A percentile compares a stretch with the other conserved stretches of the same genome.
Evolutionary conservation across 768 basidiomycete genomes (phyloP).

Genomic region (Boletus sensibilis): DNA sequence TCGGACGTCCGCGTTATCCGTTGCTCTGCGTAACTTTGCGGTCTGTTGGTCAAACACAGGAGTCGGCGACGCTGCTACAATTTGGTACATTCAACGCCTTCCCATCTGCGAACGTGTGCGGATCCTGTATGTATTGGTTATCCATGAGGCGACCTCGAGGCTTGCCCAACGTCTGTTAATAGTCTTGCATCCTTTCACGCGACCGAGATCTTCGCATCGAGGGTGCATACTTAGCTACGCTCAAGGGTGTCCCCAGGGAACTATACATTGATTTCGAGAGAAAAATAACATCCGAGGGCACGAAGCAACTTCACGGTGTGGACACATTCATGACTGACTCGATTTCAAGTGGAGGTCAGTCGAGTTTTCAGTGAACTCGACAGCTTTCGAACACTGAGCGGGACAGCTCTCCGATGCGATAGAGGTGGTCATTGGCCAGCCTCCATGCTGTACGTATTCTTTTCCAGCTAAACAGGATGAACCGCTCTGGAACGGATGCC

Average conservation of each 20-base stretch:
- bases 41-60: neutral
- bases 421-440: constrained; percentile 14
- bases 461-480: constrained; percentile 57
- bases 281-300: neutral
- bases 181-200: neutral
- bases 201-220: neutral
- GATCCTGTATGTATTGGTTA: neutral
- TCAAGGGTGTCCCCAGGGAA: neutral
- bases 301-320: neutral
- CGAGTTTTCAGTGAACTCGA: neutral
- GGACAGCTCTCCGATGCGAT: neutral
- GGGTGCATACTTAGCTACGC: neutral
- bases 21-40: neutral
- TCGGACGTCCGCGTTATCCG: no score
- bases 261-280: neutral
- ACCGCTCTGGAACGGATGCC: neutral
- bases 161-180: neutral
- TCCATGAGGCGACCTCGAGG: no score
- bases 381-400: neutral
- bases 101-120: neutral
- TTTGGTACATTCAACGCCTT: neutral
- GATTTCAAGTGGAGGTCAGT: no score
- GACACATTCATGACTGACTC: neutral
- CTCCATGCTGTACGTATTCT: constrained; percentile 81
- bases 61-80: no score